Evolutionary conservation across 495 filamentous ascomycete species (phyloP).

Genomic region (Pseudomonodictys pantanalensis): DNA sequence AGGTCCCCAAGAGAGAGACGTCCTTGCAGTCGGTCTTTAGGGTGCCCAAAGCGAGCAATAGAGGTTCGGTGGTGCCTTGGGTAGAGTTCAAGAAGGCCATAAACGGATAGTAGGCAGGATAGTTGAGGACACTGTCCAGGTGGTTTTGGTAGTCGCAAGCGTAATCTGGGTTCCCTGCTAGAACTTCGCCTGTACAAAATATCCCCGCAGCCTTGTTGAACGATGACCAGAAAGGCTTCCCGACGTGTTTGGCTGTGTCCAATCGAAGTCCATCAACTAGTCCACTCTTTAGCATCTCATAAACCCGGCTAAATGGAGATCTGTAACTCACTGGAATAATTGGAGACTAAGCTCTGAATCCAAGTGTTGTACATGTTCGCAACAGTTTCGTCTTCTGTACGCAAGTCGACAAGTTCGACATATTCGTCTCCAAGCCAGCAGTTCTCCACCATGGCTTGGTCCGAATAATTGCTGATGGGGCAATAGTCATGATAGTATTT

Average conservation of each 20-base stretch:
- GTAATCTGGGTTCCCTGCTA: constrained; percentile 58
- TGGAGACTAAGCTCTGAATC: constrained; percentile 60
- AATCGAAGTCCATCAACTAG: constrained; percentile 69
- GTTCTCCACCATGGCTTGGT: constrained; percentile 40
- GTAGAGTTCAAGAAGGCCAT: constrained; percentile 53
- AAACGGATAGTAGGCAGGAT: constrained; percentile 62
- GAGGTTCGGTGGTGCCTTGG: constrained; percentile 23
- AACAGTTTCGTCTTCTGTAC: constrained; percentile 59
- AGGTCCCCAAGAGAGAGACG: constrained; percentile 64
- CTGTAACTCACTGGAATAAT: constrained; percentile 54
- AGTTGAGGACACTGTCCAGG: constrained; percentile 67
- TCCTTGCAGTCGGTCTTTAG: constrained; percentile 53
- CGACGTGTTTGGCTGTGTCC: constrained; percentile 71
- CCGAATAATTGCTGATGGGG: constrained; percentile 59
- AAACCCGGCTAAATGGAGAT: background rate
- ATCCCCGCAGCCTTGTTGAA: constrained; percentile 67
- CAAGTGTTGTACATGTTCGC: constrained; percentile 61
- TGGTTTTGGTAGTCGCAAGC: constrained; percentile 64
- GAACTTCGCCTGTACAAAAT: constrained; percentile 68
- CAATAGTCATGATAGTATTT: constrained; percentile 69
- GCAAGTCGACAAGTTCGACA: constrained; percentile 66
- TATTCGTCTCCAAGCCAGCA: constrained; percentile 68
- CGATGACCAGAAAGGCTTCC: constrained; percentile 64
- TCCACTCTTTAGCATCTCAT: background rate
- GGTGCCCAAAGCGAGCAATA: constrained; percentile 30